A percentile compares a stretch with the other conserved stretches of the same genome.
phyloP scores from a whole-genome alignment of 2,329 filamentous ascomycete genomes.

The Byssothecium circinans region DNA sequence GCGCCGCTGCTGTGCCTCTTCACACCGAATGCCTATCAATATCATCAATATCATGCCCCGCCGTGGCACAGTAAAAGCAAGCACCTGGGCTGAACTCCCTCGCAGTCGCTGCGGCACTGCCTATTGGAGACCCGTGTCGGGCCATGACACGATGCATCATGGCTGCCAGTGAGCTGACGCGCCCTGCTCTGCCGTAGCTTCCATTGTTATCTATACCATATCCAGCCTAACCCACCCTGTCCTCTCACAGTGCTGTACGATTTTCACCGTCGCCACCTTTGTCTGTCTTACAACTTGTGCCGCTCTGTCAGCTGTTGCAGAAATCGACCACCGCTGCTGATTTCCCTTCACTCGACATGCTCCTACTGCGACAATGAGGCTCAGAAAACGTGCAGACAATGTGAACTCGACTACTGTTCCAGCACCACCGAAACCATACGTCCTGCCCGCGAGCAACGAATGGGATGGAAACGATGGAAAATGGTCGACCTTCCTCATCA shows the following conservation, averaged over 20 bases:
- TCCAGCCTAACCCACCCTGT: slow-evolving; percentile 18
- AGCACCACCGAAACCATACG: slow-evolving; percentile 14
- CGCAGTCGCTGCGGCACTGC: slow-evolving; percentile 12
- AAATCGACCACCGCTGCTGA: slow-evolving; percentile 12
- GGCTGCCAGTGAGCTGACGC: slow-evolving; percentile 16
- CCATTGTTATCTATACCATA: slow-evolving; percentile 11
- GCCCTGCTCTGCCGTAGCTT: slow-evolving; percentile 7
- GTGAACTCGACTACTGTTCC: slow-evolving; percentile 8
- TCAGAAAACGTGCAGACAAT: slow-evolving; percentile 24
- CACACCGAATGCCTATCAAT: slow-evolving; percentile 14
- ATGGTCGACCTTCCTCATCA: slow-evolving; percentile 48
- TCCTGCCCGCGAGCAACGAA: slow-evolving; percentile 20
- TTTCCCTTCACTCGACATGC: slow-evolving; percentile 15
- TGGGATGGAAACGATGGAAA: slow-evolving; percentile 46
- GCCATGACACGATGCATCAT: slow-evolving; percentile 13
- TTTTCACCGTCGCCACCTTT: slow-evolving; percentile 15
- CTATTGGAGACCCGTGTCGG: slow-evolving; percentile 11
- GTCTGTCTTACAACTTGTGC: slow-evolving; percentile 15
- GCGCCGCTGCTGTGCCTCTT: slow-evolving; percentile 13
- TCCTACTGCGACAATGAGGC: slow-evolving; percentile 22
- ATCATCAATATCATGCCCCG: slow-evolving; percentile 25
- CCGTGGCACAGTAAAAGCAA: slow-evolving; percentile 29
- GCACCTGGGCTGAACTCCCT: slow-evolving; percentile 10
- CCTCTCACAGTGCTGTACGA: slow-evolving; percentile 18
- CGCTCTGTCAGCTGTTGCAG: slow-evolving; percentile 15